Conservation (phyloP, 805 yeast genomes). For the Teunomyces pallodes region DNA sequence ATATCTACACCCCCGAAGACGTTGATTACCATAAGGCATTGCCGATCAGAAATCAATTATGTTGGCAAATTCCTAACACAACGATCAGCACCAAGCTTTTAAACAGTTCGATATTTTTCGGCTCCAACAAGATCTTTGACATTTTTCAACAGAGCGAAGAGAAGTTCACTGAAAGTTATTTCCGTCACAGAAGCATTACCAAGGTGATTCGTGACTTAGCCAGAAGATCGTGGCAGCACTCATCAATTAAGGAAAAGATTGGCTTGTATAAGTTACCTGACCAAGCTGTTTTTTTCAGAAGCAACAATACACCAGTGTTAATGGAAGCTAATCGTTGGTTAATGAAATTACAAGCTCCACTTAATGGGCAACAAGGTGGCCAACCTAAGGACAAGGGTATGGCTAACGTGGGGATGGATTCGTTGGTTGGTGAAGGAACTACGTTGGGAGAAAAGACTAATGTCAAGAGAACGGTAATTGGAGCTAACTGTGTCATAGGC, state of each 20-base stretch:
- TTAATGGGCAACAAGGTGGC: constrained; percentile 20
- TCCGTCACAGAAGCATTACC: constrained; percentile 49
- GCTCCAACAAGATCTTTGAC: constrained; percentile 46
- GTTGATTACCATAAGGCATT: constrained; percentile 71
- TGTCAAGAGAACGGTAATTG: constrained; percentile 83
- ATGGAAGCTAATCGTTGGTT: constrained; percentile 86
- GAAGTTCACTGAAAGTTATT: constrained; percentile 35
- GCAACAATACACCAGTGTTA: constrained; percentile 75
- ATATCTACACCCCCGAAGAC: constrained; percentile 64
- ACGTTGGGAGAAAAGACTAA: constrained; percentile 76
- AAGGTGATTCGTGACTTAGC: constrained; percentile 83
- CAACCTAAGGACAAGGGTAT: constrained; percentile 48
- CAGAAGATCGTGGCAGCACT: constrained; percentile 88
- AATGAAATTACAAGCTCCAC: constrained; percentile 61
- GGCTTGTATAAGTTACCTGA: constrained; percentile 71
- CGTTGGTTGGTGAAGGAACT: constrained; percentile 69
- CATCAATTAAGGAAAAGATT: constrained; percentile 54
- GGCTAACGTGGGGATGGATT: constrained; percentile 86
- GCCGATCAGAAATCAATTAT: constrained; percentile 77
- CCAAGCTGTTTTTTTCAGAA: constrained; percentile 67
- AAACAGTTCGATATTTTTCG: constrained; percentile 63
- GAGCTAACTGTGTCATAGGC: constrained; percentile 73
- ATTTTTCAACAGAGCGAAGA: constrained; percentile 43
- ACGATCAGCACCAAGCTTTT: constrained; percentile 73
- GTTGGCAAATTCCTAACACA: constrained; percentile 83